Evolutionary conservation across 169 alveolate genomes (phyloP), one percentile per base, ranked within the genome.

Genomic region (Plasmodium blacklocki): DNA sequence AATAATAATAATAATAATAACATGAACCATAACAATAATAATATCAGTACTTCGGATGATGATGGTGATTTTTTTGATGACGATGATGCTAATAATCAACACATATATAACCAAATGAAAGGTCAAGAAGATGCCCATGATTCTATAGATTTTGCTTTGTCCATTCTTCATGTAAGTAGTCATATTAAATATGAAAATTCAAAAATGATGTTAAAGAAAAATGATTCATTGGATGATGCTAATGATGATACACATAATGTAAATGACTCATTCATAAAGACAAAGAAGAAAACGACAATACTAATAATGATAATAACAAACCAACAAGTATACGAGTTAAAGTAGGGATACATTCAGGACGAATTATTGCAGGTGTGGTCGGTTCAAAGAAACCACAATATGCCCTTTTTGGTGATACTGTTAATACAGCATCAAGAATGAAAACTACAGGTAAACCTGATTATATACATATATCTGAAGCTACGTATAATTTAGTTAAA

Each of bases 321-420:
- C 92, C 92, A 14, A 72, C 75, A 5, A 49, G 92, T n/a, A 86
- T 86, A 52, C 59, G 92, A 56, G 98, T 98, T n/a, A 97, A 97
- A 92, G 97, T 98, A 12, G 99, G 99, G 12, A 97, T 98, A 21
- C 97, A 98, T 88, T 95, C 98, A 67, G 99, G 99, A n/a, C 93
- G 96, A 71, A 99, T 97, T 11, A 97, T 98, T 49, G 98, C 99
- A 0, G 99, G 99, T 3, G 99, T 98, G n/a, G 99, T 98, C 0
- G 99, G 99, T 9, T 96, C 97, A 14, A 98, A 97, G 91, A 98
- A 97, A 86, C 99, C 99, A 9, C 98, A 98, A 94, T 98, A 97
- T 94, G 97, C 99, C 19, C 95, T 98, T 73, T 97, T 98, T 73
- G 99, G 99, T 12, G 99, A 98, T 92, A 97, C 99, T 8, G 99